Conservation (phyloP, 2,329 filamentous ascomycete genomes). For the Penicillium sp. region DNA sequence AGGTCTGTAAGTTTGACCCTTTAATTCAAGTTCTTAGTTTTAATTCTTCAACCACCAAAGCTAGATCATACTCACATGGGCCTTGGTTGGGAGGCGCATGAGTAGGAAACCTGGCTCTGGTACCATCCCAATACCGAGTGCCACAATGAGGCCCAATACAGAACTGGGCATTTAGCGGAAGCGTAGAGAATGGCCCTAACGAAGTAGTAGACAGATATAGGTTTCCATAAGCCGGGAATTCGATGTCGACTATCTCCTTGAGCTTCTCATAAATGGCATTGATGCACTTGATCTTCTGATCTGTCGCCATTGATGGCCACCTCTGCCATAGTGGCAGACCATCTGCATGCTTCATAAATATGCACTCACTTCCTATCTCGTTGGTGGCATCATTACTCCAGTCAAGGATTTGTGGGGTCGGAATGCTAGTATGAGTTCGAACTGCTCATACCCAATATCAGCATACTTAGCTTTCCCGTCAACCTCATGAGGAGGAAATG, state of each 20-base stretch:
- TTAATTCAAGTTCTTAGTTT: conserved; percentile 11
- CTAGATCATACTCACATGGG: conserved; percentile 33
- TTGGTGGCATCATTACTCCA: conserved; percentile 8
- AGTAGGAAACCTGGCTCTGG: conserved; percentile 29
- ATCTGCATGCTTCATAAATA: conserved; percentile 6
- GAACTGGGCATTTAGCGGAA: conserved; percentile 23
- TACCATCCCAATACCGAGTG: conserved; percentile 23
- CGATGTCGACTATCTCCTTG: conserved; percentile 14
- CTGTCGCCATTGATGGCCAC: conserved; percentile 2
- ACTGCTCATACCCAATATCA: too few species aligned
- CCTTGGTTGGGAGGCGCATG: conserved; percentile 31
- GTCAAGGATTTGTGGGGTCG: conserved; percentile 8
- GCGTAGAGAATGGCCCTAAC: conserved; percentile 3
- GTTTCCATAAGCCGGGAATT: conserved; percentile 35
- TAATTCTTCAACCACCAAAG: conserved; percentile 6
- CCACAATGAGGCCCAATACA: conserved; percentile 31
- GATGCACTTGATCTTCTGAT: conserved; percentile 4
- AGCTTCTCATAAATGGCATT: conserved; percentile 5
- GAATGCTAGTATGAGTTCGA: conserved; percentile 2
- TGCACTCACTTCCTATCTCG: conserved; percentile 9
- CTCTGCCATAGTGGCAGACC: conserved; percentile 3
- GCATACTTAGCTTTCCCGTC: too few species aligned
- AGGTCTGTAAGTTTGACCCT: conserved; percentile 35
- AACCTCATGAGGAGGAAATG: too few species aligned
- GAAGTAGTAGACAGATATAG: conserved; percentile 30